Evolutionary conservation across 2,329 filamentous ascomycete species (phyloP).

Genomic region (Phyllosticta citrichinensis): DNA sequence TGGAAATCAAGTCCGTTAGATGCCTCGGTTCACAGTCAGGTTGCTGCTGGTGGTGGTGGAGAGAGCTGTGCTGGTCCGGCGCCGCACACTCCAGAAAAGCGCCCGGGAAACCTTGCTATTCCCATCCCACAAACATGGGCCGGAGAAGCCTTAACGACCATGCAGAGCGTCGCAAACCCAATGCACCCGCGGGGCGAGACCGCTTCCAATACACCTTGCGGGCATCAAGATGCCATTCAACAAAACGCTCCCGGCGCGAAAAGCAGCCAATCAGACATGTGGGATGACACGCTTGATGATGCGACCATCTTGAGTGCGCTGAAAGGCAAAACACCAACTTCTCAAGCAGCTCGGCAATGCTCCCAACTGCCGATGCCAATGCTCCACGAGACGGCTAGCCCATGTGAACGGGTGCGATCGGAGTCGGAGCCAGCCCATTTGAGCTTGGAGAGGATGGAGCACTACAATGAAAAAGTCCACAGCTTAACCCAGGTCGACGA

Average conservation of each 20-base stretch:
- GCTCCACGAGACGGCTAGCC: constrained; percentile 10
- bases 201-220: background rate
- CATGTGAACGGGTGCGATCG: background rate
- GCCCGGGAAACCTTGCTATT: background rate
- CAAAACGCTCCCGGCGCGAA: background rate
- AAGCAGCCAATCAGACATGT: background rate
- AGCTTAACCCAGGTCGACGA: background rate
- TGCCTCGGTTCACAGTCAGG: background rate
- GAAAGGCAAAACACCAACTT: constrained; percentile 9
- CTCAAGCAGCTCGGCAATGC: constrained; percentile 14
- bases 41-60: background rate
- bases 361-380: constrained; percentile 17
- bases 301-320: constrained; percentile 20
- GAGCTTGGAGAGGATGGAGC: background rate
- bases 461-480: background rate
- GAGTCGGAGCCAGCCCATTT: background rate
- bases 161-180: background rate
- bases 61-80: background rate
- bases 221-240: background rate
- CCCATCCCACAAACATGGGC: background rate
- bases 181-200: background rate
- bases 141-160: background rate
- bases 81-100: background rate
- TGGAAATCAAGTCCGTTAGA: background rate
- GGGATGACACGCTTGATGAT: background rate